Evolutionary conservation across 2,329 filamentous ascomycete species (phyloP).

Genomic region (Leptosphaerulina australis): DNA sequence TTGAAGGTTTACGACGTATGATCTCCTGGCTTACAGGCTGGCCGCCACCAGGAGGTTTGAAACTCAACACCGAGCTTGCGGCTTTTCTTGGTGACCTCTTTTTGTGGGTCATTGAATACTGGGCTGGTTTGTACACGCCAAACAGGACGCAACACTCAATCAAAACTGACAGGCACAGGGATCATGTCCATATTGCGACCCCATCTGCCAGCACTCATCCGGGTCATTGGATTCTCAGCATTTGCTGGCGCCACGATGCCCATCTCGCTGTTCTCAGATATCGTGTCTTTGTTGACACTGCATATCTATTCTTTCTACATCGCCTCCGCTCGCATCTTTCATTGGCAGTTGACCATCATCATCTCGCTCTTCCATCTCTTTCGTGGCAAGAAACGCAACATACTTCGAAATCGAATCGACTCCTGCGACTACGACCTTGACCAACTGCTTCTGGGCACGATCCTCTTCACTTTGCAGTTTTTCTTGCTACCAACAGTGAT

Average conservation of each 20-base stretch:
- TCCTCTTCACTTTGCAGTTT: conserved; percentile 92
- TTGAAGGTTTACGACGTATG: conserved; percentile 84
- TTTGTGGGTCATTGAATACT: conserved; percentile 98
- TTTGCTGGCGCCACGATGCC: conserved; percentile 98
- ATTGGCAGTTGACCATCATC: conserved; percentile 97
- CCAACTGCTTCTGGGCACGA: conserved; percentile 93
- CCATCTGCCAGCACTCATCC: conserved; percentile 82
- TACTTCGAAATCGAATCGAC: conserved; percentile 95
- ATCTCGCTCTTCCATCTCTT: conserved; percentile 98
- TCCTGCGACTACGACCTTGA: conserved; percentile 99
- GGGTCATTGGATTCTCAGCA: conserved; percentile 90
- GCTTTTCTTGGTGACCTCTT: conserved; percentile 95
- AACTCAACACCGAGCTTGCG: conserved; percentile 91
- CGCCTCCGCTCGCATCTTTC: conserved; percentile 93
- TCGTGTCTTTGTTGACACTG: conserved; percentile 86
- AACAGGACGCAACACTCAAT: neutral
- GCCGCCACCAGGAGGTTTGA: conserved; percentile 78
- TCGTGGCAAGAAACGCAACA: conserved; percentile 96
- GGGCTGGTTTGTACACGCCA: conserved; percentile 70
- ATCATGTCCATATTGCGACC: conserved; percentile 80
- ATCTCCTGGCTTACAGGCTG: conserved; percentile 96
- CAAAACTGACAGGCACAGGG: conserved; percentile 52
- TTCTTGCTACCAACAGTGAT: conserved; percentile 93
- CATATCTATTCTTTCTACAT: conserved; percentile 99
- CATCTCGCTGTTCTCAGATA: conserved; percentile 91